Base-by-base conservation (phyloP, 2,329 filamentous ascomycete species). In the Fusarium buxicola region DNA sequence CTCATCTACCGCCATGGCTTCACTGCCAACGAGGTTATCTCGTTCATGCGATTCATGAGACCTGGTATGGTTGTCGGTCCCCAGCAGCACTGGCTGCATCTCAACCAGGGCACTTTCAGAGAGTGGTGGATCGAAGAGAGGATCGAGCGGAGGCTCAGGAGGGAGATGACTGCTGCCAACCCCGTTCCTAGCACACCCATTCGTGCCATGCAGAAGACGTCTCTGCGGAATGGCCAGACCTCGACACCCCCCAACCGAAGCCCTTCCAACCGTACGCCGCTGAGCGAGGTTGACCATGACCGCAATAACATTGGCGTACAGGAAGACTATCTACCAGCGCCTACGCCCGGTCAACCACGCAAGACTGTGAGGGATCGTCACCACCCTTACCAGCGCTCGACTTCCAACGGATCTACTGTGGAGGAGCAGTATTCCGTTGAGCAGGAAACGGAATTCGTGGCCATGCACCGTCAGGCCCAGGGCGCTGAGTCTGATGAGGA, bases 1-100 rank as follows among this genome's bases (percentile, higher is more conserved):
- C 84, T 99, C 60, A 98, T 99, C 74, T 99, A 99, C 82, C 88
- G 94, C 66, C 91, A 98, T 76, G 95, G 92, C 55, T 99, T 98
- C 78, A 98, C 94, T 7, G 95, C 95, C 65, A 97, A 98, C 73
- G 94, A 97, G 79, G 88, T 97, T 71, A 98, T 98, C 75, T 91
- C 94, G 4, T 99, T 94, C 77, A 98, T 99, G 94, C 89, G 94
- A 60, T 99, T 99, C 80, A 98, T 98, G 94, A 87, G 94, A 56
- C 95, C 95, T 0, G 95, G 95, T 49, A 99, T 99, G 95, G 95
- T 99, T 7, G 95, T 99, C 49, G 95, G 95, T 1, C 95, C 95
- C 34, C 95, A 99, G 75, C 95, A 99, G 79, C 95, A 99, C 79
- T 99, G 95, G 95, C 86, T 99, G 51, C 95, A 99, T 75, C 86